Evolutionary conservation across 2,329 filamentous ascomycete genomes (phyloP).

Genomic region (Periconia digitata): DNA sequence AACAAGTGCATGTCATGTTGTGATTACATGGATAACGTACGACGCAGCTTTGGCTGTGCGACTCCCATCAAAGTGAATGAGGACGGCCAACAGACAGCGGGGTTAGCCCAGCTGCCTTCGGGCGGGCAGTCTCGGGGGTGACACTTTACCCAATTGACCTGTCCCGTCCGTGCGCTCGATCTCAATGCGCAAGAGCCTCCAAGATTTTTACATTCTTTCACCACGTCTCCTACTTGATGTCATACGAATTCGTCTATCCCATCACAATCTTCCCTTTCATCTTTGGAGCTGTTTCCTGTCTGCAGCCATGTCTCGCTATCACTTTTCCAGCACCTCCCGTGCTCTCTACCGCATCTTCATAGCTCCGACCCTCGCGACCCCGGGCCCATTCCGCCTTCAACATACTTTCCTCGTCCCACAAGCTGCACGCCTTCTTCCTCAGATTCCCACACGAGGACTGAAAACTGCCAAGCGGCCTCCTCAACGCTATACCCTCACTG

Average conservation of each 20-base stretch:
- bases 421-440: conserved; percentile 9
- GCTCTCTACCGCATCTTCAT: conserved; percentile 51
- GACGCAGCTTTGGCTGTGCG: conserved; percentile 9
- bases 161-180: background rate
- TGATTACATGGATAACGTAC: conserved; percentile 10
- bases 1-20: conserved; percentile 22
- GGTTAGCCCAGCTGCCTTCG: conserved; percentile 8
- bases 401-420: conserved; percentile 14
- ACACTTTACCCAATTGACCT: background rate
- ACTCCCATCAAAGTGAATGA: conserved; percentile 9
- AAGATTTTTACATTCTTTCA: background rate
- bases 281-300: background rate
- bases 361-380: conserved; percentile 32
- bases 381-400: conserved; percentile 19
- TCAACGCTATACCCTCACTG: conserved; percentile 40
- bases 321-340: conserved; percentile 39
- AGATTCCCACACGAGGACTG: conserved; percentile 18
- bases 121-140: background rate
- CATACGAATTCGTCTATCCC: no score
- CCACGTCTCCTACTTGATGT: no score
- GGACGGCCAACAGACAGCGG: conserved; percentile 8
- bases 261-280: conserved; percentile 3
- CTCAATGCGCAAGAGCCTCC: background rate
- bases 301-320: conserved; percentile 28
- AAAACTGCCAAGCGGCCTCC: conserved; percentile 26